These are phyloP conservation scores for Pelagomonas calceolata DNA, from an alignment of 108 stramenopile species.

Conservation along the genomic window DNA sequence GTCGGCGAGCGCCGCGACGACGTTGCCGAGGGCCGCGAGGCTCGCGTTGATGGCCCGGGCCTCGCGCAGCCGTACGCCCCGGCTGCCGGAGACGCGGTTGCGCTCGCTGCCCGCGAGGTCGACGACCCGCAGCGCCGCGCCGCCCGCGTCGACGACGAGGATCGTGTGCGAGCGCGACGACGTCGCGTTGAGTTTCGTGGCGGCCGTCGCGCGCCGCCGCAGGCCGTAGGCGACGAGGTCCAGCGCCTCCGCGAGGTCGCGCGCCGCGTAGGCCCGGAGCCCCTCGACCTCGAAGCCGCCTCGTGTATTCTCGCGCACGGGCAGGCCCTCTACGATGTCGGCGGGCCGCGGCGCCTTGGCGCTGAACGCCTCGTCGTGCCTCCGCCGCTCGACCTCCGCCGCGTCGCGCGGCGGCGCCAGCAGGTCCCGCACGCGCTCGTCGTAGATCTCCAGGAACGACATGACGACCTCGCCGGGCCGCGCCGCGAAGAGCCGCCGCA, in stretches of 20 bases:
- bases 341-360: background rate
- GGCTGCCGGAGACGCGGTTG: conserved; percentile 9
- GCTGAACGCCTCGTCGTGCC: background rate
- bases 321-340: background rate
- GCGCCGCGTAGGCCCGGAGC: conserved; percentile 4
- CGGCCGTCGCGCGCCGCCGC: conserved; percentile 18
- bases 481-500: no score
- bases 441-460: conserved; percentile 22
- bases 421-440: conserved; percentile 21
- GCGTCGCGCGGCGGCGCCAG: background rate
- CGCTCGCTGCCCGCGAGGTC: conserved; percentile 25
- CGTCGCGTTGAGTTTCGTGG: conserved; percentile 27
- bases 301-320: conserved; percentile 3
- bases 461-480: conserved; percentile 5
- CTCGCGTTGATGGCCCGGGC: conserved; percentile 39
- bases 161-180: conserved; percentile 26
- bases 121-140: no score
- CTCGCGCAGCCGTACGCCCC: background rate
- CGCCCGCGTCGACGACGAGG: no score
- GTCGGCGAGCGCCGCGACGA: conserved; percentile 40
- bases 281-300: conserved; percentile 7
- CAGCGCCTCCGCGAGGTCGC: conserved; percentile 7
- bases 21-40: conserved; percentile 42
- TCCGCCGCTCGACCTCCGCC: background rate
- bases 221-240: conserved; percentile 10